Conservation (phyloP, 2,329 filamentous ascomycete species). For the Claviceps maximensis region DNA sequence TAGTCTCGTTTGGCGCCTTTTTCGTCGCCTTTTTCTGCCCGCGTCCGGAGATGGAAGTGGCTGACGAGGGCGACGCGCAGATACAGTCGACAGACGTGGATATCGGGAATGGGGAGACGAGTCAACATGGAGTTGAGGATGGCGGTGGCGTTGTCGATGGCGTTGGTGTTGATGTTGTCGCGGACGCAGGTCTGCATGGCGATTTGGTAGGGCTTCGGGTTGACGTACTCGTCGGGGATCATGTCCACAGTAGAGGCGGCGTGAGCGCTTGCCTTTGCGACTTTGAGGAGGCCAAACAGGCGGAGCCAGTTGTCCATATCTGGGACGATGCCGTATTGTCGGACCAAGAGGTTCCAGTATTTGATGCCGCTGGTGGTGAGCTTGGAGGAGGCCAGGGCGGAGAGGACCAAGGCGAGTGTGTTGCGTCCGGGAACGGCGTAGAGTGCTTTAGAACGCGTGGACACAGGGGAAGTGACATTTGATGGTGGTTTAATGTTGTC, state of each 20-base stretch:
- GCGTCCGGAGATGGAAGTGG: constrained; percentile 25
- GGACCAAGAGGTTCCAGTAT: constrained; percentile 68
- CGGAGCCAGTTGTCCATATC: constrained; percentile 58
- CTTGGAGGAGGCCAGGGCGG: constrained; percentile 46
- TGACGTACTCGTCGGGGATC: constrained; percentile 33
- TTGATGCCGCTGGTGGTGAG: constrained; percentile 48
- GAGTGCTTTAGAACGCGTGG: constrained; percentile 8
- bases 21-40: constrained; percentile 18
- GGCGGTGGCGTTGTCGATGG: constrained; percentile 48
- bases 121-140: constrained; percentile 52
- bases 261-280: constrained; percentile 50
- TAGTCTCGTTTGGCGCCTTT: constrained; percentile 27
- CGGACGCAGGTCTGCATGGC: constrained; percentile 62
- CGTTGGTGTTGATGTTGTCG: constrained; percentile 63
- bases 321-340: constrained; percentile 48
- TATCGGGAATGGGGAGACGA: constrained; percentile 31
- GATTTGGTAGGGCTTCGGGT: constrained; percentile 48
- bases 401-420: constrained; percentile 55
- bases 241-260: constrained; percentile 44
- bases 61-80: constrained; percentile 40
- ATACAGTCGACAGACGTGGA: constrained; percentile 38
- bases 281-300: constrained; percentile 54
- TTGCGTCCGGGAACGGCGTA: constrained; percentile 38
- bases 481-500: background rate
- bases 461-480: background rate